Evolutionary conservation across 768 basidiomycete species (phyloP).

Genomic region (Neoboletus brunneissimus): DNA sequence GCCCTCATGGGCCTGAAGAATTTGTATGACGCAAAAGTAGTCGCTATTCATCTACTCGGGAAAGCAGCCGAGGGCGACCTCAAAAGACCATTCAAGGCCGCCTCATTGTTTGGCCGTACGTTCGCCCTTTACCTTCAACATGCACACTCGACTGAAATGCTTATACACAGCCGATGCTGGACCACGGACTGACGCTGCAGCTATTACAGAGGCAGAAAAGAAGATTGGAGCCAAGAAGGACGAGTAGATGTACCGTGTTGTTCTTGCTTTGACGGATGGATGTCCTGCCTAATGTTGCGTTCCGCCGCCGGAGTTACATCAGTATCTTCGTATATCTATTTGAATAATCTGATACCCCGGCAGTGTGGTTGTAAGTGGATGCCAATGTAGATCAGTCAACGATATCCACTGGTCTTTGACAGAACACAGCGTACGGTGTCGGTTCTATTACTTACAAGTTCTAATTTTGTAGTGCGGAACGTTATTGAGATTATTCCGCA

Average conservation of each 20-base stretch:
- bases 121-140: not conserved
- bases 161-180: conserved; percentile 45
- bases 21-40: conserved; percentile 80
- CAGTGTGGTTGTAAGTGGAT: not conserved
- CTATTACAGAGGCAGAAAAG: conserved; percentile 89
- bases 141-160: not conserved
- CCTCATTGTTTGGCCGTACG: conserved; percentile 71
- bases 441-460: too few species aligned
- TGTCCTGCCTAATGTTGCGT: conserved; percentile 6
- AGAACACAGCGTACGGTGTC: too few species aligned
- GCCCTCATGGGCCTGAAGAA: conserved; percentile 92
- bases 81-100: conserved; percentile 83
- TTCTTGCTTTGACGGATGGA: conserved; percentile 23
- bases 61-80: conserved; percentile 81
- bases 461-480: too few species aligned
- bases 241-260: conserved; percentile 40
- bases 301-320: not conserved
- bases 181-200: conserved; percentile 83
- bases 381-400: too few species aligned
- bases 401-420: too few species aligned
- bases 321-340: conserved; percentile 14
- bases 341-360: not conserved
- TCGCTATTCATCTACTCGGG: conserved; percentile 80
- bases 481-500: too few species aligned
- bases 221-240: conserved; percentile 79